A percentile compares a stretch with the other conserved stretches of the same genome.
These are phyloP conservation scores for Zasmidium angulare DNA, from an alignment of 2,329 filamentous ascomycete genomes.

Conservation along the genomic window DNA sequence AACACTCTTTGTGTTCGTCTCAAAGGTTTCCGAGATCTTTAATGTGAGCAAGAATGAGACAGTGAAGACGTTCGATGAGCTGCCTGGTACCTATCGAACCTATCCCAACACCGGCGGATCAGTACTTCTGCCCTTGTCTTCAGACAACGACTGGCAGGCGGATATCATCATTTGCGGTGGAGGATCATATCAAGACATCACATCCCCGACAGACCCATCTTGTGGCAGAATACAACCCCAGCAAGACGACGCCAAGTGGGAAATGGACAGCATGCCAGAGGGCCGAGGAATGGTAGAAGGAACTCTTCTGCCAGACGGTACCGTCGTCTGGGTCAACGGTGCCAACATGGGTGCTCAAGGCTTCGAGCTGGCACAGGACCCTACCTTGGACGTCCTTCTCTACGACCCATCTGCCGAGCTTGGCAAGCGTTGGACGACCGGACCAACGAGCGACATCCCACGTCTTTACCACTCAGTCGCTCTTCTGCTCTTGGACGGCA, in stretches of 20 bases:
- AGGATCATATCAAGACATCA: constrained; percentile 61
- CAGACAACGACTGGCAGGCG: constrained; percentile 57
- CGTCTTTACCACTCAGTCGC: constrained; percentile 61
- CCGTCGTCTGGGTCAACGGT: constrained; percentile 60
- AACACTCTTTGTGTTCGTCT: constrained; percentile 56
- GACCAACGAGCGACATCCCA: constrained; percentile 44
- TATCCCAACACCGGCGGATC: constrained; percentile 66
- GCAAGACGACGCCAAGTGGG: constrained; percentile 56
- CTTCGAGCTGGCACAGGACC: constrained; percentile 56
- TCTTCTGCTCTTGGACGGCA: constrained; percentile 60
- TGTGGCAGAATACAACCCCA: constrained; percentile 64
- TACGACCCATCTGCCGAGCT: constrained; percentile 54
- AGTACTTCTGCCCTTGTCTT: constrained; percentile 62
- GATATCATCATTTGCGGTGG: constrained; percentile 66
- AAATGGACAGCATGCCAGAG: constrained; percentile 65
- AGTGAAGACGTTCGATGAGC: constrained; percentile 57
- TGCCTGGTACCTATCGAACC: constrained; percentile 64
- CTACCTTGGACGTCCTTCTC: constrained; percentile 56
- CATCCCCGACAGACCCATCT: constrained; percentile 60
- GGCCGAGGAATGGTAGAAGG: constrained; percentile 59
- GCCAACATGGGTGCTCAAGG: constrained; percentile 59
- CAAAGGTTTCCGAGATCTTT: constrained; percentile 57
- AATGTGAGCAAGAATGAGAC: constrained; percentile 59
- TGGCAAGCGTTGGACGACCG: constrained; percentile 52
- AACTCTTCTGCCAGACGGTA: constrained; percentile 60